Evolutionary conservation across 345 rosid genomes (phyloP).

Genomic region (Cardamine occulta): DNA sequence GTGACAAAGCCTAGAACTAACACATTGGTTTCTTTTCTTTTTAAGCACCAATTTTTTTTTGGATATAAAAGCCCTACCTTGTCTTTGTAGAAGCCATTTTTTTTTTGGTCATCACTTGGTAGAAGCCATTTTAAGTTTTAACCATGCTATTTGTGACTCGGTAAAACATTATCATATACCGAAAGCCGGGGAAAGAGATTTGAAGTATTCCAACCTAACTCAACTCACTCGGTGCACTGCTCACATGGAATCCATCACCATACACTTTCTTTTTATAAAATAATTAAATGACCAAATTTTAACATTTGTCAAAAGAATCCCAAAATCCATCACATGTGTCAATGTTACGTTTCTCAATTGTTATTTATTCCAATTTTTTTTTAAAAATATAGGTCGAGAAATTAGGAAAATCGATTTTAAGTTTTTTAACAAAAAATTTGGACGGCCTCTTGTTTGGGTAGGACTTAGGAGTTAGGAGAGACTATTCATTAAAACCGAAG

Average conservation of each 20-base stretch:
- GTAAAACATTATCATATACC: not conserved
- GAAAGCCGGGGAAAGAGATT: not conserved
- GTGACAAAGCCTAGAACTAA: too few relatives aligned
- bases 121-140: not conserved
- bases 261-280: not conserved
- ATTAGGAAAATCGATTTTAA: not conserved
- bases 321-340: constrained; percentile 8
- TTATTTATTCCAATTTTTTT: not conserved
- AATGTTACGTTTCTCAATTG: not conserved
- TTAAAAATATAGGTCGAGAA: constrained; percentile 17
- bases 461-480: constrained; percentile 15
- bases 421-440: not conserved
- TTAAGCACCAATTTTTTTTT: too few relatives aligned
- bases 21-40: not conserved
- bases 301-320: constrained; percentile 13
- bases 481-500: constrained; percentile 12
- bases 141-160: not conserved
- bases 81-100: too few relatives aligned
- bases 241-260: not conserved
- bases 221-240: not conserved
- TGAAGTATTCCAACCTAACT: not conserved
- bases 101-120: too few relatives aligned
- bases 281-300: not conserved
- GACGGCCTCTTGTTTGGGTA: constrained; percentile 28
- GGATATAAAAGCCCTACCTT: too few relatives aligned